phyloP scores from a whole-genome alignment of 257 asterid genomes.

The Coffea canephora region DNA sequence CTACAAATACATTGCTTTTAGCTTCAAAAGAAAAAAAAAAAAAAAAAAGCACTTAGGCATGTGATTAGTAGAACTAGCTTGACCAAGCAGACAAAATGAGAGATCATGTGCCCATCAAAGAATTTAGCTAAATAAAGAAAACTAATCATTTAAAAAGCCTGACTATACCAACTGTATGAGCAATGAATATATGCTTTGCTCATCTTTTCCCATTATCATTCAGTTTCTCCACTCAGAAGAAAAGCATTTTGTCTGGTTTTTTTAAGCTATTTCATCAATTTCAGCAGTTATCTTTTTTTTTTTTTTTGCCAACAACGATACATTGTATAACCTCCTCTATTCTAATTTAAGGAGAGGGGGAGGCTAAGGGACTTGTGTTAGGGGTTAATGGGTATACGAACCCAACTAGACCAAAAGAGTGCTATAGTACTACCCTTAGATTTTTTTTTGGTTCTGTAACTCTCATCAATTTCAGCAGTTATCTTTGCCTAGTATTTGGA shows the following conservation, averaged over 20 bases:
- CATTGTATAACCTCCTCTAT: too few relatives aligned
- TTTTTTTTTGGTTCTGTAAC: too few relatives aligned
- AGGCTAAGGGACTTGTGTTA: too few relatives aligned
- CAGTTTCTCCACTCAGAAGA: slow-evolving; percentile 25
- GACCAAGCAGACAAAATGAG: slow-evolving; percentile 21
- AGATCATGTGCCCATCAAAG: slow-evolving; percentile 23
- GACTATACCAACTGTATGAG: slow-evolving; percentile 8
- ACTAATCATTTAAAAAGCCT: neutral
- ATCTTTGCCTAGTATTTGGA: neutral
- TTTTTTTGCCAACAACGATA: too few relatives aligned
- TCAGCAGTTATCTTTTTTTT: neutral
- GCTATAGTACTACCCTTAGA: too few relatives aligned
- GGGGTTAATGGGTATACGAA: too few relatives aligned
- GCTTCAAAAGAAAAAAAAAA: slow-evolving; percentile 1
- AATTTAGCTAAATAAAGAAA: slow-evolving; percentile 13
- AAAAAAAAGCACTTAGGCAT: neutral
- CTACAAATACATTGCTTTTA: slow-evolving; percentile 31
- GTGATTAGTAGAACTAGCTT: slow-evolving; percentile 25
- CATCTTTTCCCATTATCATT: slow-evolving; percentile 14
- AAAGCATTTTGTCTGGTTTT: slow-evolving; percentile 22
- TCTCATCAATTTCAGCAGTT: slow-evolving; percentile 15
- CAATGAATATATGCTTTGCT: neutral
- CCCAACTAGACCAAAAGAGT: too few relatives aligned
- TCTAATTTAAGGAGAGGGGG: too few relatives aligned
- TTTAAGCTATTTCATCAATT: slow-evolving; percentile 18